Percentiles rank a stretch among this genome's conserved stretches.
These are phyloP conservation scores for Botrytis fragariae DNA, from an alignment of 2,329 filamentous ascomycete species.

Conservation along the genomic window DNA sequence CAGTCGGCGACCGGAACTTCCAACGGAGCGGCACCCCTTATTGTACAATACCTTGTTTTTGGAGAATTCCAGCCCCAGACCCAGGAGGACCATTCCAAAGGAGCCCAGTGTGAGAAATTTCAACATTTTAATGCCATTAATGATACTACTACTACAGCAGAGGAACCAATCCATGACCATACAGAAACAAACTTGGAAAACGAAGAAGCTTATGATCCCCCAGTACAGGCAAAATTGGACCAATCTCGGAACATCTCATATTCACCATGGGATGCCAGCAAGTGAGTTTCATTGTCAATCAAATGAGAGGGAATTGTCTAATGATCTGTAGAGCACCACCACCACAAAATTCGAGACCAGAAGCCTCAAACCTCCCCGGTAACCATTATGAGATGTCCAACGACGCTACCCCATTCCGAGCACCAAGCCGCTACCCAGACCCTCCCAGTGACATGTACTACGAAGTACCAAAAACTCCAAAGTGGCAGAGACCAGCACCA, in stretches of 20 bases:
- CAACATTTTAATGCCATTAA: conserved; percentile 23
- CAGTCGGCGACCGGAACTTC: conserved; percentile 31
- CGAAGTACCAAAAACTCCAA: conserved; percentile 66
- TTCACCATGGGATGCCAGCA: conserved; percentile 45
- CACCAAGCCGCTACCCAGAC: conserved; percentile 75
- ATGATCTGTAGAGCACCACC: conserved; percentile 47
- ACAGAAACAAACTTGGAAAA: conserved; percentile 23
- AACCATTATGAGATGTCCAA: conserved; percentile 81
- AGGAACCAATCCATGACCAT: conserved; percentile 29
- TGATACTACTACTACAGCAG: conserved; percentile 15
- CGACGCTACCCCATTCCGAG: conserved; percentile 70
- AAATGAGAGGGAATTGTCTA: conserved; percentile 25
- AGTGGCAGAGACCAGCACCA: conserved; percentile 57
- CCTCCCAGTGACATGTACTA: conserved; percentile 89
- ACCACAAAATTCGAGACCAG: conserved; percentile 68
- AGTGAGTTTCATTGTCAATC: conserved; percentile 46
- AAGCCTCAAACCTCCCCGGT: conserved; percentile 79
- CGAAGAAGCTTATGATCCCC: conserved; percentile 36
- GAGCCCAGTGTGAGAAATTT: conserved; percentile 32
- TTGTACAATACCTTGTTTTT: conserved; percentile 39
- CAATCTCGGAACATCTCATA: conserved; percentile 25
- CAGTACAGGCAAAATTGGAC: conserved; percentile 31
- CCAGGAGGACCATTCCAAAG: conserved; percentile 25
- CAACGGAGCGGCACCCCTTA: conserved; percentile 26
- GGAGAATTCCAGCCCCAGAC: conserved; percentile 36